Percentiles rank a stretch among this genome's conserved stretches.
phyloP scores from a whole-genome alignment of 176 grass and related monocot species.

The maize (Zea mays) region Zm-B73-REFERENCE-NAM-5.0 NC_050099.1:243998501-243999000 shows the following conservation, averaged over 20 bases:
- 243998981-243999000: conserved; percentile 17
- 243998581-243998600: conserved; percentile 82
- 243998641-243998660: conserved; percentile 95
- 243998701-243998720: conserved; percentile 75
- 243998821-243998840: conserved; percentile 84
- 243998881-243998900: conserved; percentile 66
- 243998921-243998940: conserved; percentile 61
- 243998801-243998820: conserved; percentile 68
- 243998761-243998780: conserved; percentile 85
- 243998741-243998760: conserved; percentile 77
- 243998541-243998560: conserved; percentile 1
- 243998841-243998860: conserved; percentile 65
- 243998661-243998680: conserved; percentile 55
- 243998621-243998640: conserved; percentile 87
- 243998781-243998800: conserved; percentile 95
- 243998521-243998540: conserved; percentile 6
- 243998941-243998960: conserved; percentile 76
- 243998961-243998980: conserved; percentile 38
- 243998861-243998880: conserved; percentile 81
- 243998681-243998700: conserved; percentile 62
- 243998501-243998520: conserved; percentile 9
- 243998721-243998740: conserved; percentile 60
- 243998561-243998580: conserved; percentile 26
- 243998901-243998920: conserved; percentile 59
- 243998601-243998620: conserved; percentile 94